Evolutionary conservation across 192 early-diverging fungal species (phyloP), one percentile per base, ranked within the genome.

Genomic region (Linnemannia zychae): DNA sequence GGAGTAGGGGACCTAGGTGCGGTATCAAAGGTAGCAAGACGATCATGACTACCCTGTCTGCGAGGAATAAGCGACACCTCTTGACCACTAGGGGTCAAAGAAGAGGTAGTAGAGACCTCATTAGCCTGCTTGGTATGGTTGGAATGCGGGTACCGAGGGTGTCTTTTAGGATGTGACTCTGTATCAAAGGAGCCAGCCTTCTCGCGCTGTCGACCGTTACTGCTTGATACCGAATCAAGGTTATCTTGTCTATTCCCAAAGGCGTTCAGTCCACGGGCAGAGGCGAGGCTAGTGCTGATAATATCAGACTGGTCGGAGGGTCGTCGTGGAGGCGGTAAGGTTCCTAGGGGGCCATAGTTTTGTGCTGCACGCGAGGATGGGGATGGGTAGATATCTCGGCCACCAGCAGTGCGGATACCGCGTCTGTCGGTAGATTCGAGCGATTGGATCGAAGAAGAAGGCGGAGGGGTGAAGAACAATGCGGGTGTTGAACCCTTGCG

Each of bases 401-500:
- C 48, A 38, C 4, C 20, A 63, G 50, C 53, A 44, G 11, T 31
- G 57, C 50, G 34, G 49, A 28, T 7, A 34, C 36, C 36, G 16
- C 9, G 20, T 71, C 69, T 46, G 33, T 44, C 16, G 36, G 33
- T 44, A 9, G 40, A 44, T 49, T n/a, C 40, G 40, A 44, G 40
- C 9, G 40, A 9, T 9, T n/a, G 57, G 28, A 0, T 13, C 24
- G 52, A 28, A 0, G 28, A 15, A 3, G 44, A 57, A 57, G 28
- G 18, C 31, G 72, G 38, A 60, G 50, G 24, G 7, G 28, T 48
- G n/a, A 74, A 40, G 34, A 74, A 60, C 18, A 63, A 31, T 12
- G 72, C 72, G 40, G 72, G 63, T 24, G 74, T 44, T 16, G 74
- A 75, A 38, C 74, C 63, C 13, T 75, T 67, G 18, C 74, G 63